Conservation (phyloP, 2,329 filamentous ascomycete genomes). For the Aureobasidium leucospermi region DNA sequence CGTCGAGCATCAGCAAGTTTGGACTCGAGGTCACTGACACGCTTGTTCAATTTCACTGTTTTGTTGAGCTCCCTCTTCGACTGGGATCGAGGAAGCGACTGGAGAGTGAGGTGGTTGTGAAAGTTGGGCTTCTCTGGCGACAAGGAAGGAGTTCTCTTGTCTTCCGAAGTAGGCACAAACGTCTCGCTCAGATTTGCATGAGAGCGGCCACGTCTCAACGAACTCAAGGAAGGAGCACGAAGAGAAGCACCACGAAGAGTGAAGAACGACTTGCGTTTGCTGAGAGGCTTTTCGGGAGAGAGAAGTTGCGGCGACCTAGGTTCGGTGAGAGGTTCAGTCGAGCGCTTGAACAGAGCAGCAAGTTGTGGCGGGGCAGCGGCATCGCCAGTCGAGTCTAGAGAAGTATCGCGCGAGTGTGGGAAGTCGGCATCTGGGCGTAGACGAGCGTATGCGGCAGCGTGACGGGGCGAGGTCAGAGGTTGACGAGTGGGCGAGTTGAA, state of each 20-base stretch:
- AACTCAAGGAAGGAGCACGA: constrained; percentile 27
- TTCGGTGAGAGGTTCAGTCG: background rate
- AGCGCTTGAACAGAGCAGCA: constrained; percentile 7
- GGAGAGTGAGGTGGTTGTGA: background rate
- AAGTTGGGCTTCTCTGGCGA: constrained; percentile 24
- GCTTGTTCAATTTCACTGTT: constrained; percentile 51
- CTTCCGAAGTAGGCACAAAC: constrained; percentile 20
- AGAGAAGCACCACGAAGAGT: constrained; percentile 16
- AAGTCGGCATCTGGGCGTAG: background rate
- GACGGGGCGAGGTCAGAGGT: constrained; percentile 5
- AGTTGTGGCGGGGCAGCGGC: background rate
- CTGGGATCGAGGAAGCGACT: constrained; percentile 37
- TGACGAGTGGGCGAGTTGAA: background rate
- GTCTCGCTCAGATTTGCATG: constrained; percentile 22
- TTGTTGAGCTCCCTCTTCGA: constrained; percentile 51
- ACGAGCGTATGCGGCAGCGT: background rate
- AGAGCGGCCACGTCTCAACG: constrained; percentile 28
- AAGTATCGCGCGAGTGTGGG: background rate
- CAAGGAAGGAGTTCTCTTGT: constrained; percentile 15
- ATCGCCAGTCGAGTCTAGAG: background rate
- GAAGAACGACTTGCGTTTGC: constrained; percentile 8
- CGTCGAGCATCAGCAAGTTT: constrained; percentile 50
- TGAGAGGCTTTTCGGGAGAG: constrained; percentile 8
- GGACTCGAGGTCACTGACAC: constrained; percentile 53
- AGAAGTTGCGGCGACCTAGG: background rate